Base-by-base conservation (phyloP, 2,329 filamentous ascomycete genomes). In the Fusarium xylarioides region DNA sequence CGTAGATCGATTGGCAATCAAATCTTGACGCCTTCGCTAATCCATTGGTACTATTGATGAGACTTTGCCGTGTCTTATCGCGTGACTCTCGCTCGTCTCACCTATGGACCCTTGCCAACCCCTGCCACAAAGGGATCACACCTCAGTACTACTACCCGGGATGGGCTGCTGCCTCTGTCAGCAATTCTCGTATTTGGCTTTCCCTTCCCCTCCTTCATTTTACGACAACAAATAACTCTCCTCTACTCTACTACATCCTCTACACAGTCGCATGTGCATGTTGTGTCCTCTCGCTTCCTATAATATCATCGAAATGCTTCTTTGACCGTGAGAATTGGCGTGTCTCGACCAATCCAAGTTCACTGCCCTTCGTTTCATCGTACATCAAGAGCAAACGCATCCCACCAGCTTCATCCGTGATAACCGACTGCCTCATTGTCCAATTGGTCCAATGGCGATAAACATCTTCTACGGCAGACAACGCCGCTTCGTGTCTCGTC, bases 401-500 rank as follows among this genome's bases (percentile, higher is more conserved):
- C 32, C 18, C 12, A 26, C 18, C 30, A 43, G 26, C 26, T 35
- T 67, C 14, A 12, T 30, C 32, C 28, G 34, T 66, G 28, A 52
- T 18, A 32, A 26, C 23, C 46, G 32, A 19, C 47, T 60, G 18
- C 35, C 38, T 55, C 52, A n/a, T 34, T 38, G 38, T 54, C 35
- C 53, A 50, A 49, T 42, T 67, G 73, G 60, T 44, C 26, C 52
- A 32, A 67, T 84, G 81, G 77, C 76, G 23, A 77, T 76, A 66
- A 71, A 76, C 44, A 66, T 74, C 23, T 49, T 88, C 46, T 84
- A 86, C 57, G 86, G 87, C 57, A 83, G 85, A 57, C 84, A 85
- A 21, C 76, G 89, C 70, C 85, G 86, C 59, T 80, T 91, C 65
- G 81, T 83, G 49, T 83, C 88, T 28, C 86, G 88, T 52, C 87